phyloP scores from a whole-genome alignment of 163 green algal genomes.

The Chlorella variabilis region DNA sequence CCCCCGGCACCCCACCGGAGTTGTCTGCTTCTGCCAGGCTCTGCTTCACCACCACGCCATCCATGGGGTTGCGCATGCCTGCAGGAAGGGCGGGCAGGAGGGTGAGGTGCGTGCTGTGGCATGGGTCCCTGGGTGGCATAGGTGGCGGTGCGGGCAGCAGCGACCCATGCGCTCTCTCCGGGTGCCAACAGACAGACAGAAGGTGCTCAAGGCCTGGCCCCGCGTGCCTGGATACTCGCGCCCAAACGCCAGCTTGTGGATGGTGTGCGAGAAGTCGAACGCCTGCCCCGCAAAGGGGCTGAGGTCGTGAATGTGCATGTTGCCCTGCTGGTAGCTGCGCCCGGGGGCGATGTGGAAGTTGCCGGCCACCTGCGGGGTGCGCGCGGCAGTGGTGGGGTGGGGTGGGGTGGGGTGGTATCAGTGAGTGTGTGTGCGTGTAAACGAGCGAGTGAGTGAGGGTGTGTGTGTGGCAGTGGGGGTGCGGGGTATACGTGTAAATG shows the following conservation, averaged over 20 bases:
- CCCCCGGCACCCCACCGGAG: slow-evolving; percentile 4
- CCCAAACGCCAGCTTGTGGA: slow-evolving; percentile 93
- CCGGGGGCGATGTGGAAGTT: slow-evolving; percentile 94
- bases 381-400: too few relatives aligned
- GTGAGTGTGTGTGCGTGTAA: too few relatives aligned
- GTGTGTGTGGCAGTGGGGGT: too few relatives aligned
- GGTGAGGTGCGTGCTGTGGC: not conserved
- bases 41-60: slow-evolving; percentile 62
- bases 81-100: not conserved
- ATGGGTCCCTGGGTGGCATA: not conserved
- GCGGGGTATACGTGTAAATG: not conserved
- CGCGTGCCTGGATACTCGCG: slow-evolving; percentile 72
- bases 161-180: too few relatives aligned
- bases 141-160: too few relatives aligned
- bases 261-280: slow-evolving; percentile 92
- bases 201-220: too few relatives aligned
- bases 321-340: slow-evolving; percentile 85
- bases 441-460: too few relatives aligned
- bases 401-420: too few relatives aligned
- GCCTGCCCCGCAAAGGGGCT: slow-evolving; percentile 76
- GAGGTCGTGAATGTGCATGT: slow-evolving; percentile 96
- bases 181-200: too few relatives aligned
- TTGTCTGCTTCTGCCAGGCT: slow-evolving; percentile 21
- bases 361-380: slow-evolving; percentile 80
- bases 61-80: slow-evolving; percentile 91